Evolutionary conservation across 352 stramenopile genomes (phyloP).

Genomic region (Phytophthora brassicae): DNA sequence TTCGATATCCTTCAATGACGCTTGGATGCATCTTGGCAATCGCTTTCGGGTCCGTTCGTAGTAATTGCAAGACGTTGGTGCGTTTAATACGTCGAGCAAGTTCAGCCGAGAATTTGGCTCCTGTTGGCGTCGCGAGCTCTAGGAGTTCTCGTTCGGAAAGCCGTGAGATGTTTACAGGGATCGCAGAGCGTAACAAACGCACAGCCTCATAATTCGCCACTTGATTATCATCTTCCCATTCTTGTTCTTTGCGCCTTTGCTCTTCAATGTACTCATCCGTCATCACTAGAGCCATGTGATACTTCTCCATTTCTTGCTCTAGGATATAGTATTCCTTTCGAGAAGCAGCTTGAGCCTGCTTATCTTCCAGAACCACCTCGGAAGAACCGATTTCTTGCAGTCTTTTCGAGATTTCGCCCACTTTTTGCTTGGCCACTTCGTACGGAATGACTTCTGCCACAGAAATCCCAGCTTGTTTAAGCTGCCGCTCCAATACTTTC

Average conservation of each 20-base stretch:
- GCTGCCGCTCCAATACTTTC: constrained; percentile 70
- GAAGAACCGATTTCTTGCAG: constrained; percentile 85
- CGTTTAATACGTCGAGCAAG: constrained; percentile 88
- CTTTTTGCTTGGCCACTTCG: constrained; percentile 73
- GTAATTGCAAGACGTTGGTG: constrained; percentile 84
- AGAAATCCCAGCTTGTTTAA: constrained; percentile 75
- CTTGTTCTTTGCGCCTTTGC: constrained; percentile 55
- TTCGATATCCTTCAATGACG: constrained; percentile 65
- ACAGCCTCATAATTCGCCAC: constrained; percentile 56
- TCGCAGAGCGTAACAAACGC: constrained; percentile 59
- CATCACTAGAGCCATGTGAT: constrained; percentile 88
- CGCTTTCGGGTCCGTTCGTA: constrained; percentile 70
- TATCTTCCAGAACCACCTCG: constrained; percentile 59
- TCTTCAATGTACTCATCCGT: constrained; percentile 90
- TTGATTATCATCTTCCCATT: constrained; percentile 73
- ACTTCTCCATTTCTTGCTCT: constrained; percentile 91
- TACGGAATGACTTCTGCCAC: constrained; percentile 91
- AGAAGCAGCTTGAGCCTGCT: constrained; percentile 43
- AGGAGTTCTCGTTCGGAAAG: constrained; percentile 77
- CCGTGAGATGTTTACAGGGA: constrained; percentile 82
- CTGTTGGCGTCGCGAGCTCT: constrained; percentile 54
- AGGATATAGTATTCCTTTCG: constrained; percentile 88
- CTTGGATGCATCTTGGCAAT: constrained; percentile 86
- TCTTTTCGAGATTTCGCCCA: constrained; percentile 74
- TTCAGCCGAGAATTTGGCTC: constrained; percentile 55